These are phyloP conservation scores for Haematococcus lacustris DNA, from an alignment of 139 green algal species.

Conservation along the genomic window DNA sequence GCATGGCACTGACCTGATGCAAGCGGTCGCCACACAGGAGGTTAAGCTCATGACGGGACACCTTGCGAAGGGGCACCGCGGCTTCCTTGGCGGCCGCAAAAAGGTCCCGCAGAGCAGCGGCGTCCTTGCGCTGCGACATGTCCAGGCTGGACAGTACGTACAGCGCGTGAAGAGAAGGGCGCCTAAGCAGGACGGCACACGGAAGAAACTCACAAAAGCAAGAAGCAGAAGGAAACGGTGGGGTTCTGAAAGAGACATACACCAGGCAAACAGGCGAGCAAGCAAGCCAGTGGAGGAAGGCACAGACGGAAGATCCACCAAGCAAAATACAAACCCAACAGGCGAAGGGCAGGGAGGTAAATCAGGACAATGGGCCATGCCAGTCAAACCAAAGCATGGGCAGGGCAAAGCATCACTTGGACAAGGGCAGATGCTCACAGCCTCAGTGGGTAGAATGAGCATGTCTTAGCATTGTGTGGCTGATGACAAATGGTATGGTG, in stretches of 20 bases:
- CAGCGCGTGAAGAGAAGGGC: constrained; percentile 11
- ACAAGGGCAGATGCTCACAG: too few species aligned
- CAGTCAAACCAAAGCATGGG: too few species aligned
- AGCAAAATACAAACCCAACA: neutral
- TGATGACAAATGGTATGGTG: too few species aligned
- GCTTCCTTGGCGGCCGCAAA: constrained; percentile 17
- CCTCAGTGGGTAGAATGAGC: too few species aligned
- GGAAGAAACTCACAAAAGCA: neutral
- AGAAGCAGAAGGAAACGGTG: neutral
- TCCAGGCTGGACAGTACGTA: constrained; percentile 40
- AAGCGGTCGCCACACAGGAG: too few species aligned
- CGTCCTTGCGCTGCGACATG: constrained; percentile 55
- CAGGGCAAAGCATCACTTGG: too few species aligned
- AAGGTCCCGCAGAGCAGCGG: constrained; percentile 17
- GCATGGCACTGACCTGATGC: too few species aligned
- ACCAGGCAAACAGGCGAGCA: neutral
- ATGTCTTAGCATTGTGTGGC: too few species aligned
- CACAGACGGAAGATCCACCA: neutral
- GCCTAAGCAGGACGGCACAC: neutral
- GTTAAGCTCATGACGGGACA: constrained; percentile 84
- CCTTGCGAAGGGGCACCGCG: constrained; percentile 24
- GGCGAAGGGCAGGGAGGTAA: too few species aligned
- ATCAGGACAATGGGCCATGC: too few species aligned
- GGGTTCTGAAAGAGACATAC: neutral
- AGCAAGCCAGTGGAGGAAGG: neutral